Percentiles rank a stretch among this genome's conserved stretches.
phyloP scores from a whole-genome alignment of 2,329 filamentous ascomycete species.

The Xylaria polymorpha region DNA sequence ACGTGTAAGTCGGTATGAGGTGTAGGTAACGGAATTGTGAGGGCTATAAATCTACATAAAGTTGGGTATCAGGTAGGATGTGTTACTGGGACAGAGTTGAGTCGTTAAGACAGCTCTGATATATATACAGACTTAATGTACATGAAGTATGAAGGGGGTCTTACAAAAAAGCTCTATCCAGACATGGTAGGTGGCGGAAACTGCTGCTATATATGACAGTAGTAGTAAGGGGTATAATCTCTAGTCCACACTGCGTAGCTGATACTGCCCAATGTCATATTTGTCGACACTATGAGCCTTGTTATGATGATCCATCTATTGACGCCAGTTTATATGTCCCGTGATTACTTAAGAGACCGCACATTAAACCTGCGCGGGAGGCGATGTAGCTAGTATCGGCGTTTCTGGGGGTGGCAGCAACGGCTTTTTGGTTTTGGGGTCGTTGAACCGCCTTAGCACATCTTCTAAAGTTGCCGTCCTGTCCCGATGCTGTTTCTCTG shows the following conservation, averaged over 20 bases:
- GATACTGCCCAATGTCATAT: neutral
- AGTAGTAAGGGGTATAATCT: neutral
- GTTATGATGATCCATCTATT: neutral
- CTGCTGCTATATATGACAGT: neutral
- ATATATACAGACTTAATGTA: conserved; percentile 28
- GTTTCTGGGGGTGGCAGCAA: conserved; percentile 55
- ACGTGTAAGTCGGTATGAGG: neutral
- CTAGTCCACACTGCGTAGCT: neutral
- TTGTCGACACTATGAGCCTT: neutral
- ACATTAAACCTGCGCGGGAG: conserved; percentile 35
- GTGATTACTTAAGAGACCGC: neutral
- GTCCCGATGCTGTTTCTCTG: conserved; percentile 57
- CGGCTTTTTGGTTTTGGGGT: conserved; percentile 68
- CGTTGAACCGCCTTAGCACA: conserved; percentile 62
- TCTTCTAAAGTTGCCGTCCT: conserved; percentile 66
- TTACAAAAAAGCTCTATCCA: conserved; percentile 7
- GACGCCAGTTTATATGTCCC: neutral
- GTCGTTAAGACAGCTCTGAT: conserved; percentile 11
- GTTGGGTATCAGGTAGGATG: conserved; percentile 18
- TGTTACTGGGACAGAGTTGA: conserved; percentile 1
- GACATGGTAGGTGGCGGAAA: neutral
- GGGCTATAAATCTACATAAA: conserved; percentile 18
- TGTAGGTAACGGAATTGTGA: neutral
- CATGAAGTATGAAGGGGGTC: conserved; percentile 8
- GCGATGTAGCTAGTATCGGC: conserved; percentile 45